Base-by-base conservation (phyloP, 1,139 yeast species). In the Taphrina confusa region DNA sequence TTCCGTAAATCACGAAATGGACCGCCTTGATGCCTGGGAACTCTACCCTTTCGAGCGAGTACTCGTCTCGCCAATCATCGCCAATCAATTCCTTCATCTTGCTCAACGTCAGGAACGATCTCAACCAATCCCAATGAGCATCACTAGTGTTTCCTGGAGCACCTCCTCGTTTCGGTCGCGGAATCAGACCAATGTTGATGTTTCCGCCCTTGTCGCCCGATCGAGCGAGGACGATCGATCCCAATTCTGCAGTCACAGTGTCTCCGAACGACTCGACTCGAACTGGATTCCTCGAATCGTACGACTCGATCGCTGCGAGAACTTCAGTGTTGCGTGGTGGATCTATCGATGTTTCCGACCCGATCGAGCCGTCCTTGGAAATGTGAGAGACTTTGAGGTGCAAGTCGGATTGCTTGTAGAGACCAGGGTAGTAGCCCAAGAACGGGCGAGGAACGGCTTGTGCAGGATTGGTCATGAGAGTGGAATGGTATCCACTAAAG, bases 141-240 rank as follows among this genome's bases (percentile, higher is more conserved):
- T 37, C 42, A 6, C 2, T n/a, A 2, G 1, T 8, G 9, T 3
- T n/a, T 18, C 25, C 42, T 16, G 25, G 2, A 4, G 42, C 25
- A 25, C n/a, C 22, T 6, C 23, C 42, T 30, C 61, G 65, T 14
- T 64, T 57, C 23, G 62, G 61, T 12, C 65, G 68, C 40, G 64
- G 66, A 20, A 59, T 65, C 16, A 65, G 30, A 3, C 67, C 67
- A 22, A 65, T 31, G 30, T 65, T 65, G 23, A 57, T 54, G 57
- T 65, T 65, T n/a, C 62, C 54, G 8, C 66, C 67, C 51, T 65
- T 65, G 57, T 65, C 67, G 30, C 67, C 67, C 16, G 66, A 62
- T 6, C 67, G 45, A 4, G 65, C 67, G 6, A 65, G 60, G 18
- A 65, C 67, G 39, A 65, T 49, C 5, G 55, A 34, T 12, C 56